Base-by-base conservation (phyloP, 2,329 filamentous ascomycete species). In the Acrocalymma vagum region DNA sequence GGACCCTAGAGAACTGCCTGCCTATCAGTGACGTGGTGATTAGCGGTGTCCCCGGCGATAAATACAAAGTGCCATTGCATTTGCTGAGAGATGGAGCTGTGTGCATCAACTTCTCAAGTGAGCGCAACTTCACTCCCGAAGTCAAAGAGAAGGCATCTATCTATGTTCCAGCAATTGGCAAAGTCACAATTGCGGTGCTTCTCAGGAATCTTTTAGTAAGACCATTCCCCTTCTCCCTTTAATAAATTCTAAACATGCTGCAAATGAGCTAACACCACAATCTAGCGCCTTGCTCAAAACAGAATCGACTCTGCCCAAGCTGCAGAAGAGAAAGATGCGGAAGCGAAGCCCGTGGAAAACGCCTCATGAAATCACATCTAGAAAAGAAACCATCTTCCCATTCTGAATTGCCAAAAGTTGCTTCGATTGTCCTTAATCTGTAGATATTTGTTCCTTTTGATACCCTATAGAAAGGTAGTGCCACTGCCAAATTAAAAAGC, bases 81-180 rank as follows among this genome's bases (percentile, higher is more conserved):
- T 76, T 94, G 48, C 78, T 99, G 60, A 83, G 90, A 30, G 89
- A 96, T 41, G 94, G 94, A 31, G 92, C 90, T 20, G 90, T 96
- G n/a, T 99, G 94, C 78, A 92, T 99, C 76, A 99, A 99, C 74
- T 97, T 99, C 70, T 95, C 91, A 6, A 96, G 90, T 35, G 90
- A 88, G 72, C 90, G 92, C 77, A 97, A 99, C 74, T 97, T 97
- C 72, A 86, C 86, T 47, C 85, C 87, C 0, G 88, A 88, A 31
- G 85, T 97, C 55, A 97, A 96, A 75, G 88, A 96, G 69, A 95
- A 92, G 76, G 94, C 94, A 2, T 91, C 90, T 5, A 95, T 99
- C 61, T 99, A 96, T 61, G 92, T 97, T 13, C 94, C 94, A 2
- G 94, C 93, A 0, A 95, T 96, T 55, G 94, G 94, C 58, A 99